Evolutionary conservation across 352 stramenopile genomes (phyloP).

Genomic region (Phytopythium boreale): DNA sequence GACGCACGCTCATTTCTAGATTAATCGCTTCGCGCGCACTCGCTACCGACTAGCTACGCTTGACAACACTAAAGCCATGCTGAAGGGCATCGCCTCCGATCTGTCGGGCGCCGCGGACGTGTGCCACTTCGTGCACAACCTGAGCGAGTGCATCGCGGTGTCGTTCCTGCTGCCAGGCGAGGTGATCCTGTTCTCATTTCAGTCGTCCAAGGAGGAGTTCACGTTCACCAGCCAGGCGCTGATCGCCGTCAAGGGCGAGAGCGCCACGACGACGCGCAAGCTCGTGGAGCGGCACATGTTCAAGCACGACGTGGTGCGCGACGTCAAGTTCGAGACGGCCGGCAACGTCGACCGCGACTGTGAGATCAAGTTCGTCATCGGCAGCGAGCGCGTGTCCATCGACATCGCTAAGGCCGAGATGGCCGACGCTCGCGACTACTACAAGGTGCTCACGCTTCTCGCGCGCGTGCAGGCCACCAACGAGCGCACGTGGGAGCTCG

Average conservation of each 20-base stretch:
- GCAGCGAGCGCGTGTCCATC: conserved; percentile 35
- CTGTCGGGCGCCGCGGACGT: conserved; percentile 49
- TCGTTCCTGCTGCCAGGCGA: conserved; percentile 51
- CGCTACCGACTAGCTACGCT: too few relatives aligned
- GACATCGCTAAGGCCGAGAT: conserved; percentile 45
- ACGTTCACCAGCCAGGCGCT: conserved; percentile 65
- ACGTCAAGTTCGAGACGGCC: conserved; percentile 48
- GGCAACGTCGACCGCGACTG: conserved; percentile 48
- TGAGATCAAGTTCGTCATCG: conserved; percentile 60
- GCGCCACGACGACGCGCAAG: conserved; percentile 49
- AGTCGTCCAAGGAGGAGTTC: conserved; percentile 58
- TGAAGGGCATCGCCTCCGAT: conserved; percentile 51
- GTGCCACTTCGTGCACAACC: conserved; percentile 36
- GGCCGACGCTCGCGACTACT: conserved; percentile 19
- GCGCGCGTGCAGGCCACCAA: conserved; percentile 38
- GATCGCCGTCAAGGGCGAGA: conserved; percentile 44
- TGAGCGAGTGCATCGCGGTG: conserved; percentile 44
- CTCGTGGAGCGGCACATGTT: conserved; percentile 43
- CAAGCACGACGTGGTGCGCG: conserved; percentile 21
- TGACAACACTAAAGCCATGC: too few relatives aligned
- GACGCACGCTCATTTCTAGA: too few relatives aligned
- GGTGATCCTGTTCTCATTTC: conserved; percentile 50
- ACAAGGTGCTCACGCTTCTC: conserved; percentile 57
- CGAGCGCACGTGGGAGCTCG: conserved; percentile 43
- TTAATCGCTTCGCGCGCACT: too few relatives aligned